phyloP scores from a whole-genome alignment of 2,329 filamentous ascomycete species.

The Fusarium decemcellulare region DNA sequence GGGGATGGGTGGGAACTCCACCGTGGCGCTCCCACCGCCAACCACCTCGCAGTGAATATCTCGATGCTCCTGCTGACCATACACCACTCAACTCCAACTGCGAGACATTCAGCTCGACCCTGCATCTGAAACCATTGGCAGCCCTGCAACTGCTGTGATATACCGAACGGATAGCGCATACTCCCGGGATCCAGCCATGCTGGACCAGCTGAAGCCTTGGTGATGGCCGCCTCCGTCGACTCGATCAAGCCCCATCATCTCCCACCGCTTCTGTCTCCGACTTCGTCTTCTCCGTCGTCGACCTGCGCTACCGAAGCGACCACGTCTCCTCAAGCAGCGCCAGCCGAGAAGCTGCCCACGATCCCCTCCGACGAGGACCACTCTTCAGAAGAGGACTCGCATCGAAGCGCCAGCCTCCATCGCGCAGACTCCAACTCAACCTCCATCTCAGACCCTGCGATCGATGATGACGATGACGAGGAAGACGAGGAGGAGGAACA shows the following conservation, averaged over 20 bases:
- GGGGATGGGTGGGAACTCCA: slow-evolving; percentile 29
- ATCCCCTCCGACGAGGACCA: slow-evolving; percentile 50
- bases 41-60: slow-evolving; percentile 16
- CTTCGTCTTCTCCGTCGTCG: slow-evolving; percentile 26
- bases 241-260: slow-evolving; percentile 36
- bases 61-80: slow-evolving; percentile 12
- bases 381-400: slow-evolving; percentile 49
- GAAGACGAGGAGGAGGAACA: slow-evolving; percentile 6
- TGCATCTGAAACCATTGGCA: slow-evolving; percentile 6
- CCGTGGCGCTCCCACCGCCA: slow-evolving; percentile 33
- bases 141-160: neutral
- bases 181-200: slow-evolving; percentile 25
- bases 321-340: neutral
- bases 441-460: slow-evolving; percentile 49
- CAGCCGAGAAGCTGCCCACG: slow-evolving; percentile 33
- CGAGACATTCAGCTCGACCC: slow-evolving; percentile 5
- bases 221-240: slow-evolving; percentile 46
- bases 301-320: slow-evolving; percentile 26
- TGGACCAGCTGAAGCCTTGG: slow-evolving; percentile 40
- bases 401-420: slow-evolving; percentile 39
- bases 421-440: slow-evolving; percentile 46
- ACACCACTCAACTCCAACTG: neutral
- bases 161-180: neutral
- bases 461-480: slow-evolving; percentile 38
- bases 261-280: slow-evolving; percentile 36